Conservation (phyloP, 306 rosid species). For the Gillenia trifoliata region DNA sequence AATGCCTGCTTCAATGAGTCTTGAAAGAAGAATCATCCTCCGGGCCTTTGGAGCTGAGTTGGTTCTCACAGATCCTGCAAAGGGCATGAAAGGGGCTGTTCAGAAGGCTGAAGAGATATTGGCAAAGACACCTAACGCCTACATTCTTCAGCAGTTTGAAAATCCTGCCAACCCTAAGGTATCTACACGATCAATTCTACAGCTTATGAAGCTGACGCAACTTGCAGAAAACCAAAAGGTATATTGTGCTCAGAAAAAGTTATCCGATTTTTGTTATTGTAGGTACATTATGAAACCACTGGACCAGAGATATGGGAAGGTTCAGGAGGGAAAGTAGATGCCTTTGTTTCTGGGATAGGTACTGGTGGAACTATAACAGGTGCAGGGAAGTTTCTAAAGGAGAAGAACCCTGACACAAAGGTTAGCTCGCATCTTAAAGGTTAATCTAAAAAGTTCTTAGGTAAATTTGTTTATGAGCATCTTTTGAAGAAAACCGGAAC, state of each 20-base stretch:
- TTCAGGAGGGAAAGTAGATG: constrained; percentile 57
- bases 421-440: constrained; percentile 21
- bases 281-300: constrained; percentile 83
- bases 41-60: constrained; percentile 75
- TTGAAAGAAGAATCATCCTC: constrained; percentile 72
- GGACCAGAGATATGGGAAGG: constrained; percentile 92
- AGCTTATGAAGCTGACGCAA: background rate
- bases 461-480: background rate
- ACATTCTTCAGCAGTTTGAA: constrained; percentile 75
- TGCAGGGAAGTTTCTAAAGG: constrained; percentile 73
- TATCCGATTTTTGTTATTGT: background rate
- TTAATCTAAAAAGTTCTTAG: background rate
- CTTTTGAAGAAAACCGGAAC: background rate
- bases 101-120: constrained; percentile 78
- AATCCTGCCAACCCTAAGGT: constrained; percentile 91
- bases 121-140: constrained; percentile 71
- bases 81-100: constrained; percentile 82
- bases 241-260: background rate
- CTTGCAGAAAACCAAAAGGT: background rate
- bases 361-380: constrained; percentile 86
- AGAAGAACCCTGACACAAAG: constrained; percentile 65
- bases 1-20: constrained; percentile 88
- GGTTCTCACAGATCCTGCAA: constrained; percentile 71
- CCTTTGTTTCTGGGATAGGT: constrained; percentile 69
- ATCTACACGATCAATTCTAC: constrained; percentile 8